Evolutionary conservation across 169 alveolate species (phyloP).

Genomic region (Plasmodium yoelii): DNA sequence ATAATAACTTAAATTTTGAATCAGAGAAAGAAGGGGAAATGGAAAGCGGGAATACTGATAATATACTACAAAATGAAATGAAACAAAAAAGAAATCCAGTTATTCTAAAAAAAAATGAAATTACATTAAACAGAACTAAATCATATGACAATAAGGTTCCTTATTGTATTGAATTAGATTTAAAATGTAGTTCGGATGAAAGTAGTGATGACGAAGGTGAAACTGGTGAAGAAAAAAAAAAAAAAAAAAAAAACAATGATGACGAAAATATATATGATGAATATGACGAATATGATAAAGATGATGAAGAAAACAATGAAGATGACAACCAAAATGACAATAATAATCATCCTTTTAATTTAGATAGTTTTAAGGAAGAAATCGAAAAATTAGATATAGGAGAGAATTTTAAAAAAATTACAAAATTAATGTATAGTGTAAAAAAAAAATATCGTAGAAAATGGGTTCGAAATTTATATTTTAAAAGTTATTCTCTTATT

Average conservation of each 20-base stretch:
- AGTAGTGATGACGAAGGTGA: neutral
- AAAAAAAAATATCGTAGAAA: conserved; percentile 54
- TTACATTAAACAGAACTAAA: conserved; percentile 43
- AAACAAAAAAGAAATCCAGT: conserved; percentile 39
- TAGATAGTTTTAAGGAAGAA: conserved; percentile 50
- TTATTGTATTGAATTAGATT: conserved; percentile 48
- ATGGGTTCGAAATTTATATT: conserved; percentile 63
- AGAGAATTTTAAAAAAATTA: conserved; percentile 44
- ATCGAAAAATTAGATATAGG: conserved; percentile 42
- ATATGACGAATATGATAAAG: neutral
- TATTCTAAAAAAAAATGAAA: conserved; percentile 58
- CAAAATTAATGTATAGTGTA: conserved; percentile 71
- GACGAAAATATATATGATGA: conserved; percentile 30
- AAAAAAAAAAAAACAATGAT: conserved; percentile 5
- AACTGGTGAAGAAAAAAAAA: conserved; percentile 3
- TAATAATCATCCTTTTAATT: conserved; percentile 16
- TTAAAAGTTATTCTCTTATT: conserved; percentile 59
- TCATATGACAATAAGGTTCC: conserved; percentile 35
- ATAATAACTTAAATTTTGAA: neutral
- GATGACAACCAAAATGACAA: conserved; percentile 16
- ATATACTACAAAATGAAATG: neutral
- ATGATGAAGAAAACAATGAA: conserved; percentile 1
- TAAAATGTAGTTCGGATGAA: conserved; percentile 65
- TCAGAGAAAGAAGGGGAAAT: conserved; percentile 3
- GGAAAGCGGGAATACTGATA: neutral